Base-by-base conservation (phyloP, 257 asterid genomes). In the Fraxinus anomala region DNA sequence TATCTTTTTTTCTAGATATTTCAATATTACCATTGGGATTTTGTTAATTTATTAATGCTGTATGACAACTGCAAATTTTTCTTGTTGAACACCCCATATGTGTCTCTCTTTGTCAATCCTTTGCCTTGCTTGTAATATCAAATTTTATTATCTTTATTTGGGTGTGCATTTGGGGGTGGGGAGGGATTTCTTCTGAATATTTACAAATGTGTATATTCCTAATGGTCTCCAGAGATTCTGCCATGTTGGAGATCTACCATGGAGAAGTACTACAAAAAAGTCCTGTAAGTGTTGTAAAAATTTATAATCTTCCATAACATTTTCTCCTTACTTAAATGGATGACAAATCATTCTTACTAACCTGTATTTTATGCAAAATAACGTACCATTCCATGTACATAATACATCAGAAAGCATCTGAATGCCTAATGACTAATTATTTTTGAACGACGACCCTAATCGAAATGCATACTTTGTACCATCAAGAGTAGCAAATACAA, bases 221-320 rank as follows among this genome's bases (percentile, higher is more conserved):
- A 26, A 34, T 49, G 19, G 49, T 66, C 75, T 68, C 31, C 85
- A 89, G 92, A 79, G 68, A 26, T 68, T 73, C 82, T 90, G 82
- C 89, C 92, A 30, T 24, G 76, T 73, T 90, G 92, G 89, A 87
- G 84, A 83, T 82, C 88, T 31, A 85, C 84, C 49, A 81, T 90
- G 89, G 89, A 90, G 76, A 82, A 82, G 21, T 90, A 86, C 86
- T 76, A 90, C 40, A 75, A 42, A 80, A 61, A 70, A 49, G 84
- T 88, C 70, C 33, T 81, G 92, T 90, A 80, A 86, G 94, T 83
- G 31, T 67, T 68, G 4, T 23, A 26, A 31, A 79, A 73, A 59
- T 33, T 49, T 24, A 24, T 54, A 10, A 49, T 59, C 16, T 1
- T 30, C n/a, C 59, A 24, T 56, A 59, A 19, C 17, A 56, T 56